These are phyloP conservation scores for Ogataea salicorniae DNA, from an alignment of 805 yeast species.

Conservation along the genomic window DNA sequence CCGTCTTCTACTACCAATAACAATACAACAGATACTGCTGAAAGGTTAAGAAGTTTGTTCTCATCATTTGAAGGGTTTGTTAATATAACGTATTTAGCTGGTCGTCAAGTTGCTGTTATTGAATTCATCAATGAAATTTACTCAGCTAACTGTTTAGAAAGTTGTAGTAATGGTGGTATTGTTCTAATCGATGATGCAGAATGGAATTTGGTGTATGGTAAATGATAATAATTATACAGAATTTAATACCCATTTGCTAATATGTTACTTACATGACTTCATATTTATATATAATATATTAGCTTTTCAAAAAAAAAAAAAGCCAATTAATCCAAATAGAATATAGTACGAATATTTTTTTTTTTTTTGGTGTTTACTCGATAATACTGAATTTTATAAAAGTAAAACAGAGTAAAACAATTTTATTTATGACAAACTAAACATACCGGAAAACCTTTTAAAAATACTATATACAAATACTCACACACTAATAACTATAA, in stretches of 20 bases:
- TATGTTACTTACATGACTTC: too few species aligned
- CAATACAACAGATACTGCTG: slow-evolving; percentile 24
- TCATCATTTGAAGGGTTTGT: slow-evolving; percentile 52
- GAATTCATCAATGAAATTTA: slow-evolving; percentile 59
- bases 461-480: background rate
- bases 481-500: background rate
- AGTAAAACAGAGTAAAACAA: too few species aligned
- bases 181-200: slow-evolving; percentile 15
- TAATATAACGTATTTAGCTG: slow-evolving; percentile 60
- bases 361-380: too few species aligned
- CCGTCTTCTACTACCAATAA: background rate
- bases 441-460: background rate
- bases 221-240: slow-evolving; percentile 5
- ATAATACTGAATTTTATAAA: too few species aligned
- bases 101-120: slow-evolving; percentile 70
- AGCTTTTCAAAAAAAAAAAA: too few species aligned
- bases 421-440: too few species aligned
- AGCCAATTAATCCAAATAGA: too few species aligned
- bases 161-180: slow-evolving; percentile 17
- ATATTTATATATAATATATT: too few species aligned
- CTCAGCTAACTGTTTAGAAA: slow-evolving; percentile 34
- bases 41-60: slow-evolving; percentile 43
- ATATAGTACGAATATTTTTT: too few species aligned
- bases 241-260: background rate
- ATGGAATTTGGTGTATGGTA: slow-evolving; percentile 30